Evolutionary conservation across 1,284 basidiomycete genomes (phyloP), one percentile per base, ranked within the genome.

Genomic region (Ustilago crameri): DNA sequence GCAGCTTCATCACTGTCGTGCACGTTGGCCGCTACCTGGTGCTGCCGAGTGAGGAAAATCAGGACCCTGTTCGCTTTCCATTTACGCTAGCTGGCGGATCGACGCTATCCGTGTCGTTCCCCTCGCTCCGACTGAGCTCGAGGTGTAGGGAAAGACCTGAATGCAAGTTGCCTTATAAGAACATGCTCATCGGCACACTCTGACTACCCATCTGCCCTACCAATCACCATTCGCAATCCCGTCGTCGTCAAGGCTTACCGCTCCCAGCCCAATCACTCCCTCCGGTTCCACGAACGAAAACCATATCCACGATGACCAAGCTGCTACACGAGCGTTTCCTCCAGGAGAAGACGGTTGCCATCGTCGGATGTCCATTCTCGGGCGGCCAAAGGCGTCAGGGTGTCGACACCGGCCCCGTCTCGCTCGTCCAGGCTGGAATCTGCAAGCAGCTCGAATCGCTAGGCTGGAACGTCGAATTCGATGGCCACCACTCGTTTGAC

Each of bases 401-500:
- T 44, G 81, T 83, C 44, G 81, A 82, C 47, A 63, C 59, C 2
- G 81, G 81, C 8, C 81, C 81, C 40, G 71, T 76, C 58, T 67
- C 74, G 35, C 62, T 83, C 35, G 60, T 81, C 20, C 41, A 54
- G 27, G 80, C 80, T 1, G 81, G 78, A 4, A 71, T 83, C 43
- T 61, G 65, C 48, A 35, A 68, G 41, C 81, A 81, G 73, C 73
- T 83, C 66, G 61, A 77, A 52, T 53, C 86, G 12, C 89, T 98
- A 24, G 94, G 93, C 47, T 98, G 93, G 93, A 86, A 89, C 24
- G 93, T 97, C 78, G 85, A 90, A 49, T 94, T 95, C 82, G 89
- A 93, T 70, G 91, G 92, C 2, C 91, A 93, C 79, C 91, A 95
- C 82, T 89, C 91, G 70, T 95, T 96, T 80, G 90, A 92, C 78